These are phyloP conservation scores for Phoma sp. DNA, from an alignment of 2,329 filamentous ascomycete species.

Conservation along the genomic window DNA sequence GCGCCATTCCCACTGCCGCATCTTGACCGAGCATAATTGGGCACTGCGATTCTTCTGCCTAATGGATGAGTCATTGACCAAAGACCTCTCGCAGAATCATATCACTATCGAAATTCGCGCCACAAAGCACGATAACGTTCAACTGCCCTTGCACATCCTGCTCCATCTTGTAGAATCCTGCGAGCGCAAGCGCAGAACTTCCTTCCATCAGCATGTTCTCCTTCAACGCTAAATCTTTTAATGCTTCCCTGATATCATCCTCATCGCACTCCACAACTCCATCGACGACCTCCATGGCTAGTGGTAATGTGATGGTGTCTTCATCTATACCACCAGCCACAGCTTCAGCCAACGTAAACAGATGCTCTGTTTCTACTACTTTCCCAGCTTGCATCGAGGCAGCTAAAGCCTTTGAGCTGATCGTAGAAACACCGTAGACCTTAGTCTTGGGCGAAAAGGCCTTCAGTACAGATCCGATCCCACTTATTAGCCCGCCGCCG, in stretches of 20 bases:
- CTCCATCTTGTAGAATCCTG: slow-evolving; percentile 5
- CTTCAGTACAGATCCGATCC: slow-evolving; percentile 5
- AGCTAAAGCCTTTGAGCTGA: background rate
- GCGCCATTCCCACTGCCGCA: too few species aligned
- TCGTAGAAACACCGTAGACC: slow-evolving; percentile 5
- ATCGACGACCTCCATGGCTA: slow-evolving; percentile 5
- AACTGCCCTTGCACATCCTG: background rate
- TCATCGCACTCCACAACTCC: slow-evolving; percentile 3
- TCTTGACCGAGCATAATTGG: too few species aligned
- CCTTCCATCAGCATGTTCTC: slow-evolving; percentile 14
- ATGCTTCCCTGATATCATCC: background rate
- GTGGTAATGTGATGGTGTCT: background rate
- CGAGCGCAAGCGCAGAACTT: slow-evolving; percentile 7
- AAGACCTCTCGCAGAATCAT: background rate
- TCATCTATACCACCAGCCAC: slow-evolving; percentile 6
- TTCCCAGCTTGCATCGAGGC: background rate
- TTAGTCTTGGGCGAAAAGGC: background rate
- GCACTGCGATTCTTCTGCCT: background rate
- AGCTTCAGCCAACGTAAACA: slow-evolving; percentile 5
- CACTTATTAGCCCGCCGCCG: slow-evolving; percentile 10
- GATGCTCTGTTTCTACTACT: slow-evolving; percentile 9
- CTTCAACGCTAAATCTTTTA: background rate
- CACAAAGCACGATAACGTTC: slow-evolving; percentile 3
- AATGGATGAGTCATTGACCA: background rate
- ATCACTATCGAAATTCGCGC: background rate